Evolutionary conservation across 257 asterid genomes (phyloP).

Genomic region (Coffea canephora): DNA sequence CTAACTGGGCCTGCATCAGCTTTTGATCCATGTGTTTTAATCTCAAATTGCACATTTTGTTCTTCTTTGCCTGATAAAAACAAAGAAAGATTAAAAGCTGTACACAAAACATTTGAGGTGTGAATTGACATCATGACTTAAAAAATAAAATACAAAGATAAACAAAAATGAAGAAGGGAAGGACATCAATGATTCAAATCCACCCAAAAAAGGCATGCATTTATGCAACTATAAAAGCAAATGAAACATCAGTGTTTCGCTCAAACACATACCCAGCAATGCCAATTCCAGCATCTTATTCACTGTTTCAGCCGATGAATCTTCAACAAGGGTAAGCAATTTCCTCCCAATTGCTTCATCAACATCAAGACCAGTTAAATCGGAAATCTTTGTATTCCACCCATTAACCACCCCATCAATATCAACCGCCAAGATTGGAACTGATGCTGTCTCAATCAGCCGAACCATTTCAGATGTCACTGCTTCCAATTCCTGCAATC

Average conservation of each 20-base stretch:
- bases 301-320: slow-evolving; percentile 68
- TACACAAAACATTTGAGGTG: neutral
- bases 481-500: slow-evolving; percentile 82
- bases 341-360: slow-evolving; percentile 78
- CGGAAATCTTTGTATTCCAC: slow-evolving; percentile 84
- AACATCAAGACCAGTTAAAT: slow-evolving; percentile 74
- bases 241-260: neutral
- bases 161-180: neutral
- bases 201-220: no score
- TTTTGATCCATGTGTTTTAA: slow-evolving; percentile 58
- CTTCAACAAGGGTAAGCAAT: slow-evolving; percentile 78
- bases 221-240: neutral
- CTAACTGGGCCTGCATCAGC: slow-evolving; percentile 68
- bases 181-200: neutral
- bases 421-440: slow-evolving; percentile 86
- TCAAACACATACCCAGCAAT: slow-evolving; percentile 47
- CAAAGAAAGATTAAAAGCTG: neutral
- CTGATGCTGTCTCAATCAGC: slow-evolving; percentile 87
- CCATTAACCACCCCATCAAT: slow-evolving; percentile 83
- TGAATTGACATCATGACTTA: neutral
- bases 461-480: slow-evolving; percentile 92
- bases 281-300: slow-evolving; percentile 71
- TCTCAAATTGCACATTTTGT: slow-evolving; percentile 74
- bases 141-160: neutral
- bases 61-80: slow-evolving; percentile 73